Conservation (phyloP, 805 yeast species). For the Yamadazyma sp. region DNA sequence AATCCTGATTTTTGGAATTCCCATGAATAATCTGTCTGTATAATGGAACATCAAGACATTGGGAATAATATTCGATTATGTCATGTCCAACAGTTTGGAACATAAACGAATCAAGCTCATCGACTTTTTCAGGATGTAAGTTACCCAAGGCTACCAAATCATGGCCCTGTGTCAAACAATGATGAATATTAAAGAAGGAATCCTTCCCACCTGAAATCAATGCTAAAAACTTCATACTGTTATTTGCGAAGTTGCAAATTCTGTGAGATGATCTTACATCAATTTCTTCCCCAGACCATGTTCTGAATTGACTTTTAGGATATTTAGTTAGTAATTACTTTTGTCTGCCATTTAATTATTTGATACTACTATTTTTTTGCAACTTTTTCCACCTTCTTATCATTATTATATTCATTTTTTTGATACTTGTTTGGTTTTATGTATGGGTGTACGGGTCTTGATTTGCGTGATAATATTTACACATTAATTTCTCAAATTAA, state of each 20-base stretch:
- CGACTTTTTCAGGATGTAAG: constrained; percentile 46
- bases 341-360: too few species aligned
- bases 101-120: constrained; percentile 92
- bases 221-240: constrained; percentile 82
- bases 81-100: constrained; percentile 97
- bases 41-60: constrained; percentile 78
- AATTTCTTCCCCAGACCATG: too few species aligned
- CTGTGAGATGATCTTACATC: constrained; percentile 1
- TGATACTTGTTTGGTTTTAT: too few species aligned
- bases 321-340: too few species aligned
- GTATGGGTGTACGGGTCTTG: too few species aligned
- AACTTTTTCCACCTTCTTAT: too few species aligned
- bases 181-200: constrained; percentile 84
- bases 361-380: too few species aligned
- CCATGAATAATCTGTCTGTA: constrained; percentile 67
- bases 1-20: constrained; percentile 53
- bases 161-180: constrained; percentile 84
- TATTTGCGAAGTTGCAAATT: neutral
- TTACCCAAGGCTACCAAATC: constrained; percentile 83
- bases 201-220: constrained; percentile 95
- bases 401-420: too few species aligned
- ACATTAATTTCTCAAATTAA: too few species aligned
- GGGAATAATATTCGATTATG: constrained; percentile 58
- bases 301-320: too few species aligned
- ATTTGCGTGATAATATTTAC: too few species aligned